Conservation (phyloP, 441 rosid species). For the Bruguiera hainesii region DNA sequence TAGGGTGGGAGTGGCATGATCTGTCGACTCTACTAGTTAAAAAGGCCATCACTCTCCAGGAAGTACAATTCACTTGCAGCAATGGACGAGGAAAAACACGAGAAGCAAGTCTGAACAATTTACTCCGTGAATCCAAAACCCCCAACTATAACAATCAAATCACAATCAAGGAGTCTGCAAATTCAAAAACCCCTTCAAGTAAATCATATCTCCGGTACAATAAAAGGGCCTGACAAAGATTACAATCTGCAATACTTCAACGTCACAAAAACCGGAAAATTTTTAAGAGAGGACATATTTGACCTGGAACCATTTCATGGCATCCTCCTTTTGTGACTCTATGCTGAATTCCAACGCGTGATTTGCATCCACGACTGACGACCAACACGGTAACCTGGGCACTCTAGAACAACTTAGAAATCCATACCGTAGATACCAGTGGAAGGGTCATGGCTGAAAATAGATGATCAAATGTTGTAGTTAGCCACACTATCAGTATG, state of each 20-base stretch:
- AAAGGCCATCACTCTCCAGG: too few relatives aligned
- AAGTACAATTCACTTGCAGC: too few relatives aligned
- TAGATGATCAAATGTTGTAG: neutral
- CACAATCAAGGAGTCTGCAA: neutral
- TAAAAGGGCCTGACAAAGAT: constrained; percentile 18
- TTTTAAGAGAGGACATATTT: constrained; percentile 54
- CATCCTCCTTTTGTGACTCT: constrained; percentile 94
- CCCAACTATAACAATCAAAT: neutral
- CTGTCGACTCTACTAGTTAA: too few relatives aligned
- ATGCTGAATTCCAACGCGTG: constrained; percentile 35
- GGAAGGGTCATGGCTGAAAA: constrained; percentile 79
- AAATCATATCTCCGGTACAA: constrained; percentile 17
- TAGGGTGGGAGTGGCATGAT: too few relatives aligned
- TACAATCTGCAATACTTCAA: neutral
- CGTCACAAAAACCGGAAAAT: neutral
- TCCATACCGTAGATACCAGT: constrained; percentile 98
- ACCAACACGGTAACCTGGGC: too few relatives aligned
- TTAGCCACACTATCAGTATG: neutral
- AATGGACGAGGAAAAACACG: too few relatives aligned
- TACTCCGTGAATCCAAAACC: too few relatives aligned
- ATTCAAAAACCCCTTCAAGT: constrained; percentile 17
- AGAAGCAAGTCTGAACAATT: too few relatives aligned
- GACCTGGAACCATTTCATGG: constrained; percentile 98
- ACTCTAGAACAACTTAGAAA: constrained; percentile 52
- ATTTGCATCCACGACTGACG: too few relatives aligned